Evolutionary conservation across 345 rosid genomes (phyloP).

Genomic region (Noccaea caerulescens): DNA sequence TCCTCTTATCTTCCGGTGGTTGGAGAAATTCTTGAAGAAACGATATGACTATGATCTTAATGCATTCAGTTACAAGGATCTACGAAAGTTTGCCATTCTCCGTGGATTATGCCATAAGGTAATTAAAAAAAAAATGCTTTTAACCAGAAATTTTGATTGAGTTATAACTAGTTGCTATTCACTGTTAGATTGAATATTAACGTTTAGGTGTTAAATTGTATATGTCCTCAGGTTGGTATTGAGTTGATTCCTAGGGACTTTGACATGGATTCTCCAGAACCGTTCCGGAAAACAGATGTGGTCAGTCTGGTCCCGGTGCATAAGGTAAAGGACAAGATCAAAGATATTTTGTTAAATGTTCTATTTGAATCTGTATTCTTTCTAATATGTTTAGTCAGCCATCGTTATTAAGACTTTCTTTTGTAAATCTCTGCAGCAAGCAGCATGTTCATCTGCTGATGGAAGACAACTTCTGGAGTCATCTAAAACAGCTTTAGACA

Average conservation of each 20-base stretch:
- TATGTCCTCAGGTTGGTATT: conserved; percentile 74
- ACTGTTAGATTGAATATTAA: conserved; percentile 2
- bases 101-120: conserved; percentile 99
- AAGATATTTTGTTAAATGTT: not conserved
- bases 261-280: conserved; percentile 92
- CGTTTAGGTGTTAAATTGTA: conserved; percentile 6
- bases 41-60: conserved; percentile 90
- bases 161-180: conserved; percentile 5
- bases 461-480: conserved; percentile 98
- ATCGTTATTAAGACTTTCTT: conserved; percentile 21
- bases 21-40: conserved; percentile 81
- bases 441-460: conserved; percentile 99
- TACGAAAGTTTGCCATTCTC: conserved; percentile 87
- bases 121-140: conserved; percentile 25
- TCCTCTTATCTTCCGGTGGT: conserved; percentile 86
- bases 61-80: conserved; percentile 75
- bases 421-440: conserved; percentile 71
- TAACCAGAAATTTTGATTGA: not conserved
- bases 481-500: conserved; percentile 97
- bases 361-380: conserved; percentile 22
- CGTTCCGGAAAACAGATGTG: conserved; percentile 81
- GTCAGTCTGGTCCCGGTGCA: conserved; percentile 93
- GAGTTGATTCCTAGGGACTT: conserved; percentile 96
- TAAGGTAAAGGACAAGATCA: conserved; percentile 59
- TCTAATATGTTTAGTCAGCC: conserved; percentile 27